Evolutionary conservation across 306 rosid genomes (phyloP), one percentile per base, ranked within the genome.

Genomic region (Astragalus membranaceus): DNA sequence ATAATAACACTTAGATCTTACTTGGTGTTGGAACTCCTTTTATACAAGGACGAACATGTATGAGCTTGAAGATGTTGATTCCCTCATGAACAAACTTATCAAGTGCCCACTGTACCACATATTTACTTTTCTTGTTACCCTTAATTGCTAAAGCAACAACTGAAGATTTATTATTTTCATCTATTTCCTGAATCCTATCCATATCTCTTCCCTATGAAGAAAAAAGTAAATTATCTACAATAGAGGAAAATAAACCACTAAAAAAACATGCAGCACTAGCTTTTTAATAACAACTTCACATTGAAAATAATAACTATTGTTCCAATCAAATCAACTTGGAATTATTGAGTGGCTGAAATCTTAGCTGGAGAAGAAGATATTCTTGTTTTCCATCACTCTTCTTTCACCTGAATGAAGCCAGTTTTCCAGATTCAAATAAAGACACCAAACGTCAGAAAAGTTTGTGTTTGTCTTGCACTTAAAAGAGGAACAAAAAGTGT

Each of bases 11-110:
- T 14, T 59, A 77, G 35, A 9, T 41, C 91, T 84, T 84, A 91
- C 97, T 72, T 78, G 94, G 88, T 42, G 97, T 90, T 68, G 98
- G 98, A 75, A 91, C 90, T 39, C 82, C 69, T 62, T 71, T 79
- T 67, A 84, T 86, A 81, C 67, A 83, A 36, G 88, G 76, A 8
- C 85, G 78, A 60, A 94, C 84, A 74, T 94, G 96, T 13, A 94
- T 72, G 64, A 94, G 75, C 89, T 87, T 94, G 84, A 87, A 84
- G 58, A 46, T 41, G 48, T 68, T 70, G 69, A 56, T 70, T 69
- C 91, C 96, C 76, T 91, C 92, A 0, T 87, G 87, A 68, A 84
- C 85, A 82, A 91, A 88, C 79, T 88, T 88, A 30, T 88, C 89
- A 41, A 91, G 84, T 4, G 96, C 93, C 96, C 99, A 94, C 30